Conservation (phyloP, 1,284 basidiomycete genomes). For the Phlebopus sp. region DNA sequence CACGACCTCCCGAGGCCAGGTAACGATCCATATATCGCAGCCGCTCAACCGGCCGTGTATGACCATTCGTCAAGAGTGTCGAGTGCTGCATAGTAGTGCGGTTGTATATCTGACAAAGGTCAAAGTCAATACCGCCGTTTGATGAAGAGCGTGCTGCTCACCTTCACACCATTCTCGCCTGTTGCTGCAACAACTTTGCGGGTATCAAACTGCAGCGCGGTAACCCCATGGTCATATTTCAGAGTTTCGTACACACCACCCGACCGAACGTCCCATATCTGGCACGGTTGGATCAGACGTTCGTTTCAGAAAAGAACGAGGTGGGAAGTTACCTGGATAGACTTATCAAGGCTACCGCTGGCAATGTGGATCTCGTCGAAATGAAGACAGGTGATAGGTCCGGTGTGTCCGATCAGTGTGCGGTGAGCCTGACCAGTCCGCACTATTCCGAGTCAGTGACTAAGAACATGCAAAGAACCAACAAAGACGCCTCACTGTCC, state of each 20-base stretch:
- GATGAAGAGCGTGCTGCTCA: conserved; percentile 32
- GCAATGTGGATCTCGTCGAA: conserved; percentile 96
- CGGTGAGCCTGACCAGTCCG: conserved; percentile 96
- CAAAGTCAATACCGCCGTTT: neutral
- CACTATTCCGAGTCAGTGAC: conserved; percentile 53
- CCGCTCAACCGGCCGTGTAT: conserved; percentile 86
- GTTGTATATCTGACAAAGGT: conserved; percentile 77
- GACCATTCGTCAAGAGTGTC: conserved; percentile 84
- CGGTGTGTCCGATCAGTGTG: conserved; percentile 91
- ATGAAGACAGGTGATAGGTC: conserved; percentile 91
- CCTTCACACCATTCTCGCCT: conserved; percentile 92
- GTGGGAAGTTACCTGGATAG: conserved; percentile 69
- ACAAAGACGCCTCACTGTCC: conserved; percentile 74
- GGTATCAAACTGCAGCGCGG: conserved; percentile 91
- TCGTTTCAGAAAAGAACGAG: conserved; percentile 5
- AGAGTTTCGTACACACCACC: conserved; percentile 88
- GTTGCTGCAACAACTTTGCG: conserved; percentile 93
- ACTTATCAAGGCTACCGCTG: conserved; percentile 91
- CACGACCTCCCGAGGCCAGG: conserved; percentile 86
- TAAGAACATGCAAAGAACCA: neutral
- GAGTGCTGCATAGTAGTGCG: conserved; percentile 91
- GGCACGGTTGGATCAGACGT: neutral
- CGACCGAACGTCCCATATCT: conserved; percentile 97
- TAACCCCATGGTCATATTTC: conserved; percentile 89
- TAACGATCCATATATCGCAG: conserved; percentile 97